Conservation (phyloP, 305 asterid species). For the Fraxinus baroniana region DNA sequence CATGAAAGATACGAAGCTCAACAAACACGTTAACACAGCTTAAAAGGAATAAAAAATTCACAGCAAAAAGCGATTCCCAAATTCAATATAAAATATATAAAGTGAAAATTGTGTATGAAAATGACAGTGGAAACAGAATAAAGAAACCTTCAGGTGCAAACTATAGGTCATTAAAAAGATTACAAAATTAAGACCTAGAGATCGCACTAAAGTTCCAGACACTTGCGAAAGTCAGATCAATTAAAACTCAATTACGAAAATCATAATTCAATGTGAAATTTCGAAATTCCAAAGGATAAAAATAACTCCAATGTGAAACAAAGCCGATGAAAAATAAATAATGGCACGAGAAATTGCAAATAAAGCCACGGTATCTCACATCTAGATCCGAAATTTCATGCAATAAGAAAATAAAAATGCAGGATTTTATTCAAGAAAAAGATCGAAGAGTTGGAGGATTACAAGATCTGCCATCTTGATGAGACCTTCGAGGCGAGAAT, state of each 20-base stretch:
- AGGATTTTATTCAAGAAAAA: background rate
- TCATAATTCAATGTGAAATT: background rate
- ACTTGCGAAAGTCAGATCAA: background rate
- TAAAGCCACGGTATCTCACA: background rate
- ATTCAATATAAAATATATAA: background rate
- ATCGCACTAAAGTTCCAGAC: background rate
- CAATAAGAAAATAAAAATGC: background rate
- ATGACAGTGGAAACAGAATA: background rate
- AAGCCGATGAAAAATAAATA: background rate
- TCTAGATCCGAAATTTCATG: background rate
- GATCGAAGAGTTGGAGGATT: background rate
- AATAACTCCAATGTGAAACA: background rate
- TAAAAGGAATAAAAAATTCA: background rate
- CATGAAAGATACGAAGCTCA: background rate
- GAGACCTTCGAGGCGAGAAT: constrained; percentile 95
- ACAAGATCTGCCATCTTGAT: constrained; percentile 76
- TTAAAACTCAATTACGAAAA: background rate
- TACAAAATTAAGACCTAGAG: no score
- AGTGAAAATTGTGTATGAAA: background rate
- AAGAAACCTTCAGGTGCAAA: background rate
- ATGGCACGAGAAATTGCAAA: background rate
- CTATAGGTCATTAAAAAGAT: no score
- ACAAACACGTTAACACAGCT: background rate
- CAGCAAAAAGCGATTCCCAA: background rate
- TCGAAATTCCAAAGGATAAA: background rate